Base-by-base conservation (phyloP, 176 grass and related monocot species). In the Carex littledalei region DNA sequence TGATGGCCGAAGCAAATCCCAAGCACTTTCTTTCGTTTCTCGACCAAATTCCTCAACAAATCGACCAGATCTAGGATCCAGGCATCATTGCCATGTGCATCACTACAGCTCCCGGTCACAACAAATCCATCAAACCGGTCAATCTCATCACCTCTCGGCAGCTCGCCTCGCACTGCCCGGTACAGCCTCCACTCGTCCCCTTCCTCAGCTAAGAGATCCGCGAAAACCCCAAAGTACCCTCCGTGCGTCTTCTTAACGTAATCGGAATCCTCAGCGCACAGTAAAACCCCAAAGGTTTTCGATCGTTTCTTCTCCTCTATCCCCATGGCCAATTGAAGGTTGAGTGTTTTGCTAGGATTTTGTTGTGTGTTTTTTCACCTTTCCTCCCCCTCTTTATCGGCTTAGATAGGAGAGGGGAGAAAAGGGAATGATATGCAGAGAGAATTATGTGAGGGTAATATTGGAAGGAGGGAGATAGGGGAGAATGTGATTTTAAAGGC, bases 1-100 rank as follows among this genome's bases (percentile, higher is more conserved):
- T 98, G 95, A 84, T 98, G 95, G 15, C 95, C 95, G 86, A 98
- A 98, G 91, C 95, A 98, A 83, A 98, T 72, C 86, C 95, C 95
- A 67, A 98, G 92, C 86, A 94, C 2, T 82, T 91, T 89, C 86
- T 94, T 98, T 32, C 89, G 87, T 56, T 69, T 84, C 73, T 89
- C 82, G 80, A 82, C 79, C 39, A 89, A 61, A 29, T 79, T 81
- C 8, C 62, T 76, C 86, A 98, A 66, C 81, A 98, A 74, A 56
- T 74, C 82, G 63, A 91, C 67, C 84, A 98, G 95, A 5, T 85
- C 82, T 31, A 84, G 24, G 86, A 98, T 91, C 95, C 95, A 98
- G 0, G 80, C 81, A 2, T 98, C 95, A 60, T 91, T 90, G 79
- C 73, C 76, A 81, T 98, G 92, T 4, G 95, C 95, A 85, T 98